Conservation (phyloP, 2,329 filamentous ascomycete species). For the Zymoseptoria passerinii region DNA sequence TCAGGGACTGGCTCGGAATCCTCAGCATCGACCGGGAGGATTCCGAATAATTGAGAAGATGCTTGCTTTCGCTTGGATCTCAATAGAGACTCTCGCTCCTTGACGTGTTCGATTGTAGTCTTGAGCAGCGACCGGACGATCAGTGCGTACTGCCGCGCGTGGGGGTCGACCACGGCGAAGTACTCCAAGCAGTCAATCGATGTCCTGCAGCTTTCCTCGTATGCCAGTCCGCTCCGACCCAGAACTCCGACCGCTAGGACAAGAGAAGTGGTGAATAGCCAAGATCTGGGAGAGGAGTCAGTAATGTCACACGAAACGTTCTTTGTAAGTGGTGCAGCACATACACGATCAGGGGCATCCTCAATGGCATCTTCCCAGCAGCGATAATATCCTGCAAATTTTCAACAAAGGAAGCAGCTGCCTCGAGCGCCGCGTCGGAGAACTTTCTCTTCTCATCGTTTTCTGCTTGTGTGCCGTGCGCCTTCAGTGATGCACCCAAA, state of each 20-base stretch:
- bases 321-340: neutral
- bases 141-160: slow-evolving; percentile 24
- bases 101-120: slow-evolving; percentile 15
- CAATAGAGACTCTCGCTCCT: slow-evolving; percentile 16
- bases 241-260: slow-evolving; percentile 23
- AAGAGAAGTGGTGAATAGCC: slow-evolving; percentile 26
- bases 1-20: neutral
- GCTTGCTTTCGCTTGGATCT: slow-evolving; percentile 19
- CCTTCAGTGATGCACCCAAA: slow-evolving; percentile 20
- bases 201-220: slow-evolving; percentile 17
- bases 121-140: slow-evolving; percentile 21
- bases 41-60: slow-evolving; percentile 24
- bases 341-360: slow-evolving; percentile 21
- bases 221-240: slow-evolving; percentile 19
- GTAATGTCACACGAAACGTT: no score
- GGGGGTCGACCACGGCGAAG: slow-evolving; percentile 23
- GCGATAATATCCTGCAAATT: slow-evolving; percentile 16
- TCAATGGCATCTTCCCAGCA: slow-evolving; percentile 8
- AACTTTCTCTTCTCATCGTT: slow-evolving; percentile 21
- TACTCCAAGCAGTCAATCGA: slow-evolving; percentile 20
- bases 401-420: slow-evolving; percentile 21
- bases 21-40: slow-evolving; percentile 6
- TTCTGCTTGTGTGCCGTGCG: slow-evolving; percentile 9
- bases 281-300: no score
- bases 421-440: slow-evolving; percentile 24